Evolutionary conservation across 108 stramenopile genomes (phyloP), one percentile per base, ranked within the genome.

Genomic region (Cyclotella baltica): DNA sequence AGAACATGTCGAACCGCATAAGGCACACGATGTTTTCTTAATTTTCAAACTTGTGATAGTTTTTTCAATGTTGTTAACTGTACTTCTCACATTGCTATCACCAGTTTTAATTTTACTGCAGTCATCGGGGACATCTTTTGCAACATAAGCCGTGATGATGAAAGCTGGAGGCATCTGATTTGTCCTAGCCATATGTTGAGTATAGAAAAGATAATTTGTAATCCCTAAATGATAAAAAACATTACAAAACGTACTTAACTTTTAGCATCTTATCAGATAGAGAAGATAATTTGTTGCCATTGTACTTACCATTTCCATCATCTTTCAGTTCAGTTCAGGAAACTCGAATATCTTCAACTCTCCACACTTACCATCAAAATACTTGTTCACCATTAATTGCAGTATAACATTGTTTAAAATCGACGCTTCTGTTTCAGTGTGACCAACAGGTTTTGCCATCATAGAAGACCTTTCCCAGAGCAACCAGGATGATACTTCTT

Each of bases 371-470:
- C 70, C 70, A 20, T 71, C 0, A 22, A 71, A 71, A 61, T 37
- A 71, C 28, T 71, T 71, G 61, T 71, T 71, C 20, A 71, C 29
- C 57, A 59, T 61, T 61, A 71, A 61, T 63, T 71, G 70, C 62
- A 71, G n/a, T 63, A 71, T 27, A 28, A 71, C 28, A 31, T 20
- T 71, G 0, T 61, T 63, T 63, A 20, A 38, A 61, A 63, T 71
- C 1, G 70, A 61, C n/a, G 22, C 20, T 11, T 63, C 37, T 25
- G 70, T 63, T 0, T 63, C 70, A 20, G 62, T 30, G 6, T 43
- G 40, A 8, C 40, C 40, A 8, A 43, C 40, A 11, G 40, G 10
- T 11, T 43, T 8, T 13, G 8, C 10, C 40, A 43, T 13, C 40
- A 43, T 11, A 11, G 40, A 13, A 8, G 8, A 13, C 8, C 8